Conservation (phyloP, 257 asterid species). For the Petunia axillaris region DNA sequence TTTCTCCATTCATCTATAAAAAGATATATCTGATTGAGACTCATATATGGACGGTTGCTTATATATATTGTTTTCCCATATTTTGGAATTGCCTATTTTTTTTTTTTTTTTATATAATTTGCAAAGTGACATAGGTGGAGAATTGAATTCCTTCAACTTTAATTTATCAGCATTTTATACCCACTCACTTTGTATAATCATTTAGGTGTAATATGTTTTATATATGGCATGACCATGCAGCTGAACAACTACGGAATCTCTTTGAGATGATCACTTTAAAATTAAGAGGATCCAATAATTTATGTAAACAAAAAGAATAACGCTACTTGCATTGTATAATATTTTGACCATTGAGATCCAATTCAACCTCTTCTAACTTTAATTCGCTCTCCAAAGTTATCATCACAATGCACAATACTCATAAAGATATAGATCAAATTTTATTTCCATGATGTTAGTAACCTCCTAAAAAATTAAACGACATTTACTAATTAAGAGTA, state of each 20-base stretch:
- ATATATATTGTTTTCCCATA: not conserved
- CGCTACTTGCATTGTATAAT: too few species aligned
- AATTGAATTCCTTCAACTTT: constrained; percentile 17
- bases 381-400: not conserved
- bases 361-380: not conserved
- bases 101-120: not conserved
- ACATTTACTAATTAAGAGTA: not conserved
- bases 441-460: not conserved
- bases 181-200: not conserved
- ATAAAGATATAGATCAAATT: not conserved
- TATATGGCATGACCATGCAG: not conserved
- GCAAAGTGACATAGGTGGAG: not conserved
- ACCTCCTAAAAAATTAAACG: not conserved
- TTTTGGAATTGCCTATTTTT: not conserved
- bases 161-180: not conserved
- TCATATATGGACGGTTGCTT: not conserved
- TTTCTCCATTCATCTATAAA: not conserved
- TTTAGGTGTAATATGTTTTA: not conserved
- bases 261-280: not conserved
- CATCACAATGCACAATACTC: not conserved
- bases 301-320: too few species aligned
- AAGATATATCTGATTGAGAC: not conserved
- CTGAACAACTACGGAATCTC: not conserved
- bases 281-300: not conserved
- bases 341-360: not conserved